Evolutionary conservation across 345 rosid species (phyloP).

Genomic region (Citrus inodora): DNA sequence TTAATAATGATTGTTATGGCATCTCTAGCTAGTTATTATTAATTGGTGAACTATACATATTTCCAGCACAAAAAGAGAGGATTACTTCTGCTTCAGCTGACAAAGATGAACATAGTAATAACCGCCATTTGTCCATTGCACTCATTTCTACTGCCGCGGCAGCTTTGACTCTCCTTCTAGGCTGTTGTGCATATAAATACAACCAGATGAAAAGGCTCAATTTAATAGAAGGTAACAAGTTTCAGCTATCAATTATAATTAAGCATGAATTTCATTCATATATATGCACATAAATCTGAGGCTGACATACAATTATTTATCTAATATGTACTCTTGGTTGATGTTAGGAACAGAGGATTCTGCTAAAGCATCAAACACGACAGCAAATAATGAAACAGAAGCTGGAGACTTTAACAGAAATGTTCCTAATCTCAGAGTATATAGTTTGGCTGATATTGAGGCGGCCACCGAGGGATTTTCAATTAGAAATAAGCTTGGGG

Average conservation of each 20-base stretch:
- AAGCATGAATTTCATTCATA: constrained; percentile 9
- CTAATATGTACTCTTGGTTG: neutral
- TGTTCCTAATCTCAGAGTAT: constrained; percentile 3
- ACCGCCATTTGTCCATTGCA: neutral
- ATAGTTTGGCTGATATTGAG: neutral
- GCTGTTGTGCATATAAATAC: constrained; percentile 2
- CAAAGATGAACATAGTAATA: neutral
- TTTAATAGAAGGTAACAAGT: neutral
- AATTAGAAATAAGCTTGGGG: neutral
- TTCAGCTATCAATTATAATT: no score
- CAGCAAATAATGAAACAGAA: neutral
- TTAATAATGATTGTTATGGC: no score
- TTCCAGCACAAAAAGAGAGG: constrained; percentile 19
- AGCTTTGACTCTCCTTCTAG: constrained; percentile 13
- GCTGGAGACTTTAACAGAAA: neutral
- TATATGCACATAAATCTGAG: no score
- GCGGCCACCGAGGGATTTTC: constrained; percentile 1
- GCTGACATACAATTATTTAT: no score
- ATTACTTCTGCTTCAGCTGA: neutral
- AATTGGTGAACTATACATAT: neutral
- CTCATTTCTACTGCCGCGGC: constrained; percentile 22
- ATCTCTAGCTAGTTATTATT: neutral
- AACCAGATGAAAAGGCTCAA: constrained; percentile 8
- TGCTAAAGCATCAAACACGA: neutral
- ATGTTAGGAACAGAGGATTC: neutral